Evolutionary conservation across 805 yeast species (phyloP), one percentile per base, ranked within the genome.

Genomic region (Ogataea allantospora): DNA sequence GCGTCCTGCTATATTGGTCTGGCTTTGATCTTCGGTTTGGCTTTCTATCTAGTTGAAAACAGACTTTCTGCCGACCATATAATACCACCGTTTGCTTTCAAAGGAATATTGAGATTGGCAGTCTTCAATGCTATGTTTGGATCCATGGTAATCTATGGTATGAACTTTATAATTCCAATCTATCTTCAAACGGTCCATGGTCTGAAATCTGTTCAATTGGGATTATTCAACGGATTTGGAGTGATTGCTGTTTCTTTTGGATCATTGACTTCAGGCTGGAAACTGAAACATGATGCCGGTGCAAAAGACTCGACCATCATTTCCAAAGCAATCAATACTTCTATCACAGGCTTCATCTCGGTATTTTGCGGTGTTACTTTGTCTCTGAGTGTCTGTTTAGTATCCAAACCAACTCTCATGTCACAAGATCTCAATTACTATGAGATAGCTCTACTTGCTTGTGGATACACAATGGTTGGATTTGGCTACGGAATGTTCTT

Each of bases 161-260:
- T 53, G 12, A 56, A 63, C 17, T 70, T 66, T 46, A 42, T 62
- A 3, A 48, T 63, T 4, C 75, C 75, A 2, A 37, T 69, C 7
- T 70, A 68, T 42, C 51, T 68, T n/a, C 75, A 70, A 44, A 50
- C 66, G n/a, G 61, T 70, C 5, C 72, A 68, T 35, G 63, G 58
- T 27, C 50, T 66, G n/a, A 45, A 54, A 5, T 66, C 69, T 5
- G 51, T 65, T 8, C 58, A 55, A 14, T 55, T 70, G 14, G 75
- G 75, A 8, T 42, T 53, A 2, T 70, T 65, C 46, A 68, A 67
- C 28, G 58, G 67, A 34, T 66, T 63, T 47, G 65, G 63, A 20
- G 74, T 70, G 12, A 50, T 67, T 12, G 53, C 70, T 0, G 50
- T 61, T 3, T 63, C 73, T 1, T 21, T 57, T 11, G 75, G 75